Conservation (phyloP, 352 stramenopile species). For the Halophytophthora polymorphica region DNA sequence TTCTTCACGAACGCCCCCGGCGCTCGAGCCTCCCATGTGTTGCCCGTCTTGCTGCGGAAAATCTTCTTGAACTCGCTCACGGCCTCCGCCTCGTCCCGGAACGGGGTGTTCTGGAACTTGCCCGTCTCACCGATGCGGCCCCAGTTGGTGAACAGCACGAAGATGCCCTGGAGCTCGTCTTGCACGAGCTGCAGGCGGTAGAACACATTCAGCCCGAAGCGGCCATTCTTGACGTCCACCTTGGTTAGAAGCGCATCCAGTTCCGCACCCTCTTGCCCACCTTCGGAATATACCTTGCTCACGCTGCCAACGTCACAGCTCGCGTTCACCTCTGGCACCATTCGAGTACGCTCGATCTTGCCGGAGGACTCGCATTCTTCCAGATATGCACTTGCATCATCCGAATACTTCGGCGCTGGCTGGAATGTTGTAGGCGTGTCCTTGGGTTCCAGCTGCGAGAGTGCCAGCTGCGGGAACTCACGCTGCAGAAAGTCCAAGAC, state of each 20-base stretch:
- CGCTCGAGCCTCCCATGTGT: conserved; percentile 48
- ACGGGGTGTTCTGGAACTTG: conserved; percentile 80
- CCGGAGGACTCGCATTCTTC: conserved; percentile 42
- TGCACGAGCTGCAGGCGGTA: conserved; percentile 72
- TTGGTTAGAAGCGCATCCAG: conserved; percentile 66
- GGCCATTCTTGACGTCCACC: conserved; percentile 69
- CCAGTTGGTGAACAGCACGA: conserved; percentile 81
- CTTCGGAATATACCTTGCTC: conserved; percentile 34
- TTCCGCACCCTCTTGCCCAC: conserved; percentile 35
- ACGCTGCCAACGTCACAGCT: conserved; percentile 62
- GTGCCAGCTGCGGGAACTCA: conserved; percentile 28
- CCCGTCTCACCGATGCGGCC: conserved; percentile 66
- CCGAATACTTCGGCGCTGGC: conserved; percentile 31
- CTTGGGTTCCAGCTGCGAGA: conserved; percentile 2
- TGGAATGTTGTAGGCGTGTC: conserved; percentile 29
- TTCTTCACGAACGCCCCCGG: conserved; percentile 53
- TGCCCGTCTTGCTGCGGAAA: conserved; percentile 74
- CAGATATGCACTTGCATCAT: conserved; percentile 53
- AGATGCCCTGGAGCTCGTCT: conserved; percentile 66
- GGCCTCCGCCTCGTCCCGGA: conserved; percentile 46
- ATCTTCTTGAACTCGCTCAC: conserved; percentile 81
- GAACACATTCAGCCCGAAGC: conserved; percentile 75
- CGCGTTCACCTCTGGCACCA: conserved; percentile 42
- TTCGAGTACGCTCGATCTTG: conserved; percentile 47
- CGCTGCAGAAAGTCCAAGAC: conserved; percentile 49